Base-by-base conservation (phyloP, 345 rosid species). In the Lepidium aucheri region DNA sequence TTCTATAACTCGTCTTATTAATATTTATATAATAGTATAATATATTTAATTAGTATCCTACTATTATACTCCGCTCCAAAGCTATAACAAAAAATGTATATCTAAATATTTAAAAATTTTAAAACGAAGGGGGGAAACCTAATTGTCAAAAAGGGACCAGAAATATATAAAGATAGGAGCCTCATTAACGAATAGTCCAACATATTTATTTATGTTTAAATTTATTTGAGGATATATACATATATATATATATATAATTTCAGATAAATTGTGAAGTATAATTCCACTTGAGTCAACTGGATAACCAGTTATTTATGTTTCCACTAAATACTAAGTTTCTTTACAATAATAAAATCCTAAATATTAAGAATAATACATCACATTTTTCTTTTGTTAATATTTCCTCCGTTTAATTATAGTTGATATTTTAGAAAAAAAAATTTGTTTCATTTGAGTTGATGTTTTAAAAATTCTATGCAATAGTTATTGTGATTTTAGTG, bases 91-190 rank as follows among this genome's bases (percentile, higher is more conserved):
- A 40, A 69, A 34, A 47, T 35, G 8, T 18, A 44, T 4, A 3
- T 6, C 46, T 5, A 34, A 38, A 18, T 2, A 30, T 16, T 60
- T 30, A 3, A 57, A 33, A 14, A 24, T 26, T 28, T 17, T 45
- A 60, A 7, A 33, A 18, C 5, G 9, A 49, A 26, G 9, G 24
- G 41, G 1, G 1, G 40, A 35, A 40, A 50, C 53, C 12, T 46
- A 32, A 44, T 1, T 60, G 41, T 60, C 28, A 43, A 60, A 42
- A 44, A 44, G 33, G 20, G 30, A 17, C 50, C 60, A 40, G 53
- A 44, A 42, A 67, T 33, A 55, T 44, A 14, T 67, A 43, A 45
- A 55, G 45, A 36, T 63, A 63, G 51, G 51, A 71, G 69, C 59
- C 56, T 38, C 26, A 30, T 36, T 53, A 4, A 39, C 3, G 13